Evolutionary conservation across 202 grass and related monocot species (phyloP).

Genomic region (Zoysia matrella): DNA sequence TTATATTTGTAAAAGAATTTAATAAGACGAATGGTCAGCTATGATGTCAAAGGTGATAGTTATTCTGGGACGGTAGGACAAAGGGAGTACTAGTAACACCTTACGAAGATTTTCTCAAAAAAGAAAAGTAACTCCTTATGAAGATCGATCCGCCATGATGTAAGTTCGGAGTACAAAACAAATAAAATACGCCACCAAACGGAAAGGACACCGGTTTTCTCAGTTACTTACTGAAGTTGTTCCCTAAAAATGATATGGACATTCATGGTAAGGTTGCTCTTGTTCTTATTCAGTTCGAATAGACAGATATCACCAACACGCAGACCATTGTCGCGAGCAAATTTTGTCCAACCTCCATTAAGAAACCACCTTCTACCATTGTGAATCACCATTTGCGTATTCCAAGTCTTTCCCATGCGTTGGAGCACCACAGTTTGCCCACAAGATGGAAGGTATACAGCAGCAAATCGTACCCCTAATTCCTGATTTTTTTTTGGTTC

Average conservation of each 20-base stretch:
- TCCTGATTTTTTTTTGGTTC: neutral
- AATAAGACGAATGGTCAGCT: no score
- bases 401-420: constrained; percentile 35
- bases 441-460: constrained; percentile 2
- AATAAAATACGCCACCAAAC: no score
- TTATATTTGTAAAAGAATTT: no score
- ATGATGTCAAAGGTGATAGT: no score
- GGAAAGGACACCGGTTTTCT: neutral
- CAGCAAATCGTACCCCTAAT: constrained; percentile 19
- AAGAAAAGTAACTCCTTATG: no score
- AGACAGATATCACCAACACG: constrained; percentile 55
- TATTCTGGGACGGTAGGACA: no score
- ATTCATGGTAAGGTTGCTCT: constrained; percentile 36
- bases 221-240: neutral
- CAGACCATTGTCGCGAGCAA: constrained; percentile 56
- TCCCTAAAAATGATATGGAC: constrained; percentile 47
- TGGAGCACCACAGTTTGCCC: constrained; percentile 12
- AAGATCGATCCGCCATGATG: no score
- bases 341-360: constrained; percentile 37
- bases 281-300: constrained; percentile 54
- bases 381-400: neutral
- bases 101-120: no score
- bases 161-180: no score
- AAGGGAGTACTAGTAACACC: no score
- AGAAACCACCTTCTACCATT: constrained; percentile 17